phyloP scores from a whole-genome alignment of 225 moss, liverwort and hornwort species.

The Rhytidiadelphus loreus region DNA sequence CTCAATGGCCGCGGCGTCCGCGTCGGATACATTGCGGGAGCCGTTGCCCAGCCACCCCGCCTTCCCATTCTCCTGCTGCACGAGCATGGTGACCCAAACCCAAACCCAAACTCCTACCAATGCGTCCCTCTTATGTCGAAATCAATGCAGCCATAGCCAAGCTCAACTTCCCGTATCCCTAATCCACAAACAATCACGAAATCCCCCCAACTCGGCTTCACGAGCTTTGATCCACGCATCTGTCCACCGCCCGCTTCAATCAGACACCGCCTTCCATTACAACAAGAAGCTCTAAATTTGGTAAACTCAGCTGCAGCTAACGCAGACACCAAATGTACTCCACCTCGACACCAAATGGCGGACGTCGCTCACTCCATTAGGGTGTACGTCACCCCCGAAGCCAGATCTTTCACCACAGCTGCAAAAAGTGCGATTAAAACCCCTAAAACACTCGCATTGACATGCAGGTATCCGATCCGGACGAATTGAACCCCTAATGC shows the following conservation, averaged over 20 bases:
- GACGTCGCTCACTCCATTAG: background rate
- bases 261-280: background rate
- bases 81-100: conserved; percentile 21
- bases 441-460: background rate
- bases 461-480: background rate
- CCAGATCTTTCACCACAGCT: background rate
- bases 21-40: conserved; percentile 37
- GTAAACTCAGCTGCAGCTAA: background rate
- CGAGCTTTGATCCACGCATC: background rate
- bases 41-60: conserved; percentile 52
- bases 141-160: background rate
- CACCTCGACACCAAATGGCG: background rate
- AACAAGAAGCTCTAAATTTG: background rate
- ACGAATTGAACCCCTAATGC: background rate
- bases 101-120: background rate
- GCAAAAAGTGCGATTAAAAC: background rate
- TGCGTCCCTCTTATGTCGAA: background rate
- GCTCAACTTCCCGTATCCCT: background rate
- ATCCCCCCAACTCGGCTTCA: background rate
- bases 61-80: conserved; percentile 56
- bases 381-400: background rate
- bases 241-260: background rate
- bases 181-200: background rate
- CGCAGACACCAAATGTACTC: background rate
- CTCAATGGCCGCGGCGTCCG: conserved; percentile 32